Conservation (phyloP, 306 rosid genomes). For the Hylodesmum podocarpum region DNA sequence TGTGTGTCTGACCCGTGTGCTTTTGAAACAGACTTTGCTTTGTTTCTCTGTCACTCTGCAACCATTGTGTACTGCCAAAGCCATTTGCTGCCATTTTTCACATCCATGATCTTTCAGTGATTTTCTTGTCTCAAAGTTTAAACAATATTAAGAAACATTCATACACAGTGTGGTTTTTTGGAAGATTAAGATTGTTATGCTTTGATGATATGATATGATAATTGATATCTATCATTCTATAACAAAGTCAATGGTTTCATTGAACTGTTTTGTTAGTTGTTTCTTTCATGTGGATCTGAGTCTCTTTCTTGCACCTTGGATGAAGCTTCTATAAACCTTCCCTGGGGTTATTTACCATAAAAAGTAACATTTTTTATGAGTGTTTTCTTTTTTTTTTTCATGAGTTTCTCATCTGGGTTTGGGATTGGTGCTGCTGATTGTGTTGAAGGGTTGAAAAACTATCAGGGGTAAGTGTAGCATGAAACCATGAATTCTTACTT, state of each 20-base stretch:
- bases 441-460: background rate
- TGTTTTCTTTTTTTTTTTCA: background rate
- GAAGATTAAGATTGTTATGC: conserved; percentile 28
- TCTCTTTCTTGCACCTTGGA: conserved; percentile 39
- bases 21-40: conserved; percentile 35
- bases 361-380: conserved; percentile 4
- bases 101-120: conserved; percentile 49
- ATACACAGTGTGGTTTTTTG: conserved; percentile 19
- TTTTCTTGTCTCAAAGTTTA: conserved; percentile 44
- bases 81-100: conserved; percentile 34
- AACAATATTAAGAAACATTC: conserved; percentile 2
- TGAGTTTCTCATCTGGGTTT: conserved; percentile 29
- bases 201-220: no score
- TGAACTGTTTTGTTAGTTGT: conserved; percentile 10
- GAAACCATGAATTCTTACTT: background rate
- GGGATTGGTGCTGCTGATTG: conserved; percentile 23
- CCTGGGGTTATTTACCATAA: conserved; percentile 22
- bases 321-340: conserved; percentile 19
- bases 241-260: conserved; percentile 60
- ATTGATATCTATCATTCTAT: conserved; percentile 25
- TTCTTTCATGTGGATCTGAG: conserved; percentile 50
- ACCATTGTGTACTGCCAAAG: conserved; percentile 20
- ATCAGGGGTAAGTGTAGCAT: conserved; percentile 36
- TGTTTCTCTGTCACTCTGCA: conserved; percentile 29
- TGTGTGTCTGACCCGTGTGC: conserved; percentile 20